These are phyloP conservation scores for Boletus vinaceobasis DNA, from an alignment of 768 basidiomycete genomes.

Conservation along the genomic window DNA sequence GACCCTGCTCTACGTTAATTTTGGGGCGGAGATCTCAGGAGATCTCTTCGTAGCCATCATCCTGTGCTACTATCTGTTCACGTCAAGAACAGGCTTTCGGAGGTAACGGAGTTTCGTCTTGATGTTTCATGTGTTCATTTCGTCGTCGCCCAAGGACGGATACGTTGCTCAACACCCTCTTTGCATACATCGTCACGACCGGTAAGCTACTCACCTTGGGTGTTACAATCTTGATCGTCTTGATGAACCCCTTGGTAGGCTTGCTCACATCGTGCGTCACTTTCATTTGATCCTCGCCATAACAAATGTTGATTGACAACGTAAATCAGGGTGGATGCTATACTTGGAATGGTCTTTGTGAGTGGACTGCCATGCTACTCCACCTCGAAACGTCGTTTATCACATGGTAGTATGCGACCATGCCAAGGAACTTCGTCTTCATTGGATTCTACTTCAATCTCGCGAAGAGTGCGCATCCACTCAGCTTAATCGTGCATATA, in stretches of 20 bases:
- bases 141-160: conserved; percentile 40
- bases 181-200: conserved; percentile 53
- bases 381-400: background rate
- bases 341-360: conserved; percentile 40
- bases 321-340: conserved; percentile 41
- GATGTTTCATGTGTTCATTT: background rate
- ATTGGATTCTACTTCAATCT: conserved; percentile 49
- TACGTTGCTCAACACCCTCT: conserved; percentile 41
- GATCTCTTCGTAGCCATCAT: conserved; percentile 51
- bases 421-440: conserved; percentile 53
- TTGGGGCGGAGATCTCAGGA: conserved; percentile 45
- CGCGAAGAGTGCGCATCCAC: conserved; percentile 44
- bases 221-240: conserved; percentile 14
- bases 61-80: conserved; percentile 46
- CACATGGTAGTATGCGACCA: conserved; percentile 35
- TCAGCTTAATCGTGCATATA: background rate
- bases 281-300: background rate
- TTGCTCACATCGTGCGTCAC: conserved; percentile 34
- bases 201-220: conserved; percentile 29
- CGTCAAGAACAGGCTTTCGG: conserved; percentile 47
- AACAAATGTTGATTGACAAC: background rate
- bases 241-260: conserved; percentile 33
- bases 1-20: conserved; percentile 50
- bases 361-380: conserved; percentile 4
- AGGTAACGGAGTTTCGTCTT: conserved; percentile 30